phyloP scores from a whole-genome alignment of 345 rosid genomes.

The Populus pruinosa region DNA sequence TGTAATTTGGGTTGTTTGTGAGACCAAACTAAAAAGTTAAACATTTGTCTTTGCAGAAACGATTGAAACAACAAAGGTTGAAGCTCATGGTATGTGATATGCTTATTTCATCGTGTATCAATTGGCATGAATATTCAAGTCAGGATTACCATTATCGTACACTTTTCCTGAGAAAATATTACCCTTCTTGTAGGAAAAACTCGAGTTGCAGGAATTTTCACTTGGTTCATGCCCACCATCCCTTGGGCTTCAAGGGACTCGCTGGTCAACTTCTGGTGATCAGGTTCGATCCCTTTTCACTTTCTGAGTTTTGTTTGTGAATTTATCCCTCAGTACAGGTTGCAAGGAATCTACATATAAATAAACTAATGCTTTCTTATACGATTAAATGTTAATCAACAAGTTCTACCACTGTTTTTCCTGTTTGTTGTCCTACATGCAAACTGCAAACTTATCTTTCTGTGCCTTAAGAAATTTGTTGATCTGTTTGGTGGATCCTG shows the following conservation, averaged over 20 bases:
- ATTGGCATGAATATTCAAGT: neutral
- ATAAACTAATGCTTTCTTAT: neutral
- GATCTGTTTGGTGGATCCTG: neutral
- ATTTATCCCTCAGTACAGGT: neutral
- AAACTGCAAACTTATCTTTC: neutral
- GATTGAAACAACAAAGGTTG: conserved; percentile 63
- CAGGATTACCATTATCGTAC: conserved; percentile 4
- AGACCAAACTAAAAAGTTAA: conserved; percentile 11
- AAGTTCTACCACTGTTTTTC: neutral
- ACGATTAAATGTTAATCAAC: neutral
- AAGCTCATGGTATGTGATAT: conserved; percentile 66
- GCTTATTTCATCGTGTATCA: conserved; percentile 3
- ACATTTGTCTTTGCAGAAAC: conserved; percentile 59
- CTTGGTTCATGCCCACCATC: conserved; percentile 73
- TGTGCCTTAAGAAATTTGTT: neutral
- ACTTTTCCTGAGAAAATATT: conserved; percentile 12
- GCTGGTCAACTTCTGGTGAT: conserved; percentile 78
- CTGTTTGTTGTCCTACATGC: neutral
- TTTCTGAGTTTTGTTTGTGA: neutral
- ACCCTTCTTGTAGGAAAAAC: conserved; percentile 52
- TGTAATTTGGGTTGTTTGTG: neutral
- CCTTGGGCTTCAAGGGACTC: conserved; percentile 75
- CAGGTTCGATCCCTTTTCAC: conserved; percentile 54
- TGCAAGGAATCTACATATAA: neutral
- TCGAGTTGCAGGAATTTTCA: conserved; percentile 80